Evolutionary conservation across 495 filamentous ascomycete genomes (phyloP).

Genomic region (Xeromyces bisporus): DNA sequence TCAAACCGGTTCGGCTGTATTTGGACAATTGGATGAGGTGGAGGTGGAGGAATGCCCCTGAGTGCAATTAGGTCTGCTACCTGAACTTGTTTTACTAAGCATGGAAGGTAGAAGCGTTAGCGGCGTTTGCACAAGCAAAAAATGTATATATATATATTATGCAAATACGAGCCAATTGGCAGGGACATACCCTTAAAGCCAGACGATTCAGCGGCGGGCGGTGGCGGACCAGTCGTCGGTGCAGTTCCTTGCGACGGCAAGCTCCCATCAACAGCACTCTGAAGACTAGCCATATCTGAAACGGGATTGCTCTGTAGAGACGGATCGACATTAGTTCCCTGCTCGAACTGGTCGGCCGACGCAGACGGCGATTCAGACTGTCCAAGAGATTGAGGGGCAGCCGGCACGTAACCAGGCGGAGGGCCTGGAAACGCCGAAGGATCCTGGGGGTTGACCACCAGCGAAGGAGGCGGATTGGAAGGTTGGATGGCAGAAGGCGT

Average conservation of each 20-base stretch:
- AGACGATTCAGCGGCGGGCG: slow-evolving; percentile 14
- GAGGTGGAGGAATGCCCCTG: slow-evolving; percentile 42
- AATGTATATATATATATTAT: no score
- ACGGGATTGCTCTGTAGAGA: slow-evolving; percentile 30
- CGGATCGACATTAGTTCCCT: slow-evolving; percentile 57
- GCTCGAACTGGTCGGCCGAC: slow-evolving; percentile 38
- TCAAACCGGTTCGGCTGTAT: slow-evolving; percentile 37
- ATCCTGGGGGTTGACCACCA: slow-evolving; percentile 30
- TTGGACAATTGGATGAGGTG: slow-evolving; percentile 37
- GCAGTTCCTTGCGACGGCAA: slow-evolving; percentile 16
- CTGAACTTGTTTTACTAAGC: slow-evolving; percentile 48
- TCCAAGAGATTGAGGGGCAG: slow-evolving; percentile 43
- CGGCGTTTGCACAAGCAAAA: no score
- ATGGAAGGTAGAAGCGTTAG: no score
- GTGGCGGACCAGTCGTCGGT: slow-evolving; percentile 8
- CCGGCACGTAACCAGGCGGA: slow-evolving; percentile 41
- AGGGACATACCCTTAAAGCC: slow-evolving; percentile 22
- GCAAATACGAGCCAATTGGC: neutral
- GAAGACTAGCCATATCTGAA: slow-evolving; percentile 19
- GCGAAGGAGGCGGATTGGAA: slow-evolving; percentile 36
- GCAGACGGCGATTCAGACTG: slow-evolving; percentile 30
- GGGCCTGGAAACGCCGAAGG: slow-evolving; percentile 29
- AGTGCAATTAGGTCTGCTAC: slow-evolving; percentile 61
- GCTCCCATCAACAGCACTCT: slow-evolving; percentile 15
- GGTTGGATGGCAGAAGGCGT: slow-evolving; percentile 64